Evolutionary conservation across 345 rosid genomes (phyloP).

Genomic region (Acer negundo): DNA sequence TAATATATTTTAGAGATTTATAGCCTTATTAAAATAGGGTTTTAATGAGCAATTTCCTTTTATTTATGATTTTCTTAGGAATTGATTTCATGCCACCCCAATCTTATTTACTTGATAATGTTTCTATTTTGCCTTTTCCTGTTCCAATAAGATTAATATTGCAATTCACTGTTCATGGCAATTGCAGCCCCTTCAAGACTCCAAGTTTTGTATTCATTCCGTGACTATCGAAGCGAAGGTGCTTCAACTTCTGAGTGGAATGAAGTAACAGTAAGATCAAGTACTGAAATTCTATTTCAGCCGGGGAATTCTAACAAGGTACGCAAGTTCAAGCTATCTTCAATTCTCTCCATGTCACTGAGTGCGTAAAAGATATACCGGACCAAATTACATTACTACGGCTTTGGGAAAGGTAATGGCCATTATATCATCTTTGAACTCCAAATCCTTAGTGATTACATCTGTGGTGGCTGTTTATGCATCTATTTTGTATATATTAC

Average conservation of each 20-base stretch:
- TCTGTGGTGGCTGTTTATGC: neutral
- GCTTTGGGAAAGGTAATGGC: neutral
- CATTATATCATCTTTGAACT: neutral
- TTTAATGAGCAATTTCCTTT: too few species aligned
- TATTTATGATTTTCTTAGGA: too few species aligned
- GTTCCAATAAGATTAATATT: neutral
- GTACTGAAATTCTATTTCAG: slow-evolving; percentile 76
- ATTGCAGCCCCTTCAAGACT: slow-evolving; percentile 76
- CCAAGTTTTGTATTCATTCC: slow-evolving; percentile 69
- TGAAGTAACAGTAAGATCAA: slow-evolving; percentile 76
- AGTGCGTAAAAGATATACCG: slow-evolving; percentile 48
- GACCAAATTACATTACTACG: neutral
- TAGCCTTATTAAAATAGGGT: too few species aligned
- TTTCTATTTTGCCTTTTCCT: neutral
- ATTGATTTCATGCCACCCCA: too few species aligned
- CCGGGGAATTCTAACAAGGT: slow-evolving; percentile 57
- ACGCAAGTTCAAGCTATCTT: slow-evolving; percentile 74
- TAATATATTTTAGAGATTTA: too few species aligned
- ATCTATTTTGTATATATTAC: slow-evolving; percentile 2
- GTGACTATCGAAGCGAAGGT: slow-evolving; percentile 84
- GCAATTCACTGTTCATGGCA: neutral
- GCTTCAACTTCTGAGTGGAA: slow-evolving; percentile 71
- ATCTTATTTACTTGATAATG: neutral
- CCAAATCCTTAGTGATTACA: neutral
- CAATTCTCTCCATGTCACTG: slow-evolving; percentile 64